A percentile compares a stretch with the other conserved stretches of the same genome.
phyloP scores from a whole-genome alignment of 768 basidiomycete species.

The Suillus variegatus region DNA sequence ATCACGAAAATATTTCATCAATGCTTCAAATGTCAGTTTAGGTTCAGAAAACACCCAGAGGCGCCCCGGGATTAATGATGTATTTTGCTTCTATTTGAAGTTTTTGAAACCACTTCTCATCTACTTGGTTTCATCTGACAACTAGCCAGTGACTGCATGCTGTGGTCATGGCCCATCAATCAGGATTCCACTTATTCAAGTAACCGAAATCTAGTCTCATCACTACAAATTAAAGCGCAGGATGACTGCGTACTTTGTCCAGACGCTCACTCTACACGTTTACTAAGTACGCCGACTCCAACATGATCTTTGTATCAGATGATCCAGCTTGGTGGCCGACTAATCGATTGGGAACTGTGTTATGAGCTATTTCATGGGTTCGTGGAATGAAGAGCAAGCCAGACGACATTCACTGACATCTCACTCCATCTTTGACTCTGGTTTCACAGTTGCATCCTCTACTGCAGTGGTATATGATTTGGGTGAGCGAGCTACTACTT shows the following conservation, averaged over 20 bases:
- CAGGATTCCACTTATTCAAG: not conserved
- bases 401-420: not conserved
- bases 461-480: not conserved
- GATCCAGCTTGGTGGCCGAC: not conserved
- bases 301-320: not conserved
- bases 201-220: not conserved
- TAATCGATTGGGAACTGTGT: not conserved
- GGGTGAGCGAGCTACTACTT: not conserved
- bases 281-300: not conserved
- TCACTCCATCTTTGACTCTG: not conserved
- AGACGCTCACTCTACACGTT: not conserved
- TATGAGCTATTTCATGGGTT: not conserved
- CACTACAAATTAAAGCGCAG: not conserved
- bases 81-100: not conserved
- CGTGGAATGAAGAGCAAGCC: not conserved
- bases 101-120: not conserved
- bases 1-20: not conserved
- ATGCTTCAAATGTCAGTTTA: not conserved
- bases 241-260: not conserved
- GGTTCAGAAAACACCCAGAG: too few relatives aligned
- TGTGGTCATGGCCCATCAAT: not conserved
- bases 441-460: not conserved
- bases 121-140: not conserved
- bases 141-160: too few relatives aligned
- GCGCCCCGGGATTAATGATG: not conserved